phyloP scores from a whole-genome alignment of 306 rosid genomes.

The Begonia masoniana region DNA sequence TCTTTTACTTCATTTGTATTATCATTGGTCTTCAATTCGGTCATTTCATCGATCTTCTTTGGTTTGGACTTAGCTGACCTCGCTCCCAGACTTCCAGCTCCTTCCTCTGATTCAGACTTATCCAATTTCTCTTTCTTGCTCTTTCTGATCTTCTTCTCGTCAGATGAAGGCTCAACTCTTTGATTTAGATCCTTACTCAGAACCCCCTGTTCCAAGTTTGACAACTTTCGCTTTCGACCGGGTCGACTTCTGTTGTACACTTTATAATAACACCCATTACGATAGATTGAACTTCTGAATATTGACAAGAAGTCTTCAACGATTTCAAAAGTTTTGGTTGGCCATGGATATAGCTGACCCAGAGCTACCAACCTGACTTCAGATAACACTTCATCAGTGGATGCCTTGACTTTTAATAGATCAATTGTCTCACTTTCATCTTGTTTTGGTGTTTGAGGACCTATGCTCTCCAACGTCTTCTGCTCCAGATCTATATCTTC shows the following conservation, averaged over 20 bases:
- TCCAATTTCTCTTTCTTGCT: background rate
- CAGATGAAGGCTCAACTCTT: conserved; percentile 4
- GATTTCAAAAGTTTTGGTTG: conserved; percentile 17
- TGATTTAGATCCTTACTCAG: conserved; percentile 14
- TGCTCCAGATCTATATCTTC: conserved; percentile 11
- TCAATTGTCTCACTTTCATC: conserved; percentile 22
- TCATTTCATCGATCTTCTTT: conserved; percentile 4
- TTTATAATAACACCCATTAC: conserved; percentile 25
- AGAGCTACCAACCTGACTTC: conserved; percentile 32
- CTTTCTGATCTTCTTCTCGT: conserved; percentile 16
- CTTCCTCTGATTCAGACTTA: conserved; percentile 5
- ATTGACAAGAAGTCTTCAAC: conserved; percentile 26
- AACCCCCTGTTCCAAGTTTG: conserved; percentile 20
- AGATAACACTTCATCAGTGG: conserved; percentile 28
- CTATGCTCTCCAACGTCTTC: conserved; percentile 13
- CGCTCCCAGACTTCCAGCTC: conserved; percentile 2
- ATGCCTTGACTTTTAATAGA: conserved; percentile 26
- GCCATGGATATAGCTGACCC: conserved; percentile 18
- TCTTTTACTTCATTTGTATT: conserved; percentile 14
- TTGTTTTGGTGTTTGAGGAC: conserved; percentile 16
- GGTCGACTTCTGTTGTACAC: conserved; percentile 18
- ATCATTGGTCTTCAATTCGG: conserved; percentile 10
- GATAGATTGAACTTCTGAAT: conserved; percentile 44
- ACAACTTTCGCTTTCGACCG: conserved; percentile 42
- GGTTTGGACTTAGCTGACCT: background rate